phyloP scores from a whole-genome alignment of 2,329 filamentous ascomycete genomes.

The Aaosphaeria pasadenensis region DNA sequence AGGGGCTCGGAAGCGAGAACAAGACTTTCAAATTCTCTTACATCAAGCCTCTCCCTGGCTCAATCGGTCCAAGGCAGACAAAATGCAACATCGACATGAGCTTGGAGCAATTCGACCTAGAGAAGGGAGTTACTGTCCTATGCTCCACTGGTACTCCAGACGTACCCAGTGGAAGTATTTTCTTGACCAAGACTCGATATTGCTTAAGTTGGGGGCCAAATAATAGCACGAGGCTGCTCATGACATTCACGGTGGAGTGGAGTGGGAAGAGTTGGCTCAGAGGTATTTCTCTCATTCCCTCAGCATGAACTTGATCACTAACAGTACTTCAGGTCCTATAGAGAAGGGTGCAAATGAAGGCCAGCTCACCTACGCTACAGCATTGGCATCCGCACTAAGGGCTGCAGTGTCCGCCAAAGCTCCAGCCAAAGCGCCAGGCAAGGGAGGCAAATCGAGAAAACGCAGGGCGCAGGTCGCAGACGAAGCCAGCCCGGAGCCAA shows the following conservation, averaged over 20 bases:
- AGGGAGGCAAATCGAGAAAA: conserved; percentile 46
- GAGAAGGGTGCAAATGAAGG: conserved; percentile 94
- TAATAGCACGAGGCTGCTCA: conserved; percentile 79
- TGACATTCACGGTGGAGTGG: conserved; percentile 94
- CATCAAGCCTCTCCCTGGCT: conserved; percentile 81
- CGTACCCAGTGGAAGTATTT: conserved; percentile 90
- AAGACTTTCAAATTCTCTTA: conserved; percentile 76
- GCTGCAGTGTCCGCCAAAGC: conserved; percentile 67
- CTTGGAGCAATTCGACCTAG: conserved; percentile 80
- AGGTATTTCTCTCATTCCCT: conserved; percentile 53
- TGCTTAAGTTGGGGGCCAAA: conserved; percentile 89
- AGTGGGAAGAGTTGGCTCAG: conserved; percentile 97
- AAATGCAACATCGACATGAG: conserved; percentile 88
- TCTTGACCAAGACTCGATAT: conserved; percentile 89
- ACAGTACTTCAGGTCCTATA: conserved; percentile 67
- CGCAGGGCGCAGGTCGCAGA: conserved; percentile 54
- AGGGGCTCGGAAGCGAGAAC: conserved; percentile 71
- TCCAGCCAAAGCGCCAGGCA: conserved; percentile 44
- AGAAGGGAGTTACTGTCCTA: conserved; percentile 80
- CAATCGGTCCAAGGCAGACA: conserved; percentile 89
- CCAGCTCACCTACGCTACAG: conserved; percentile 77
- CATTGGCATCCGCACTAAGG: conserved; percentile 72
- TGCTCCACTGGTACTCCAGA: conserved; percentile 88
- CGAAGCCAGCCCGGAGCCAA: conserved; percentile 38
- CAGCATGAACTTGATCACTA: not conserved